phyloP scores from a whole-genome alignment of 495 filamentous ascomycete genomes.

The Penicillium canariense region DNA sequence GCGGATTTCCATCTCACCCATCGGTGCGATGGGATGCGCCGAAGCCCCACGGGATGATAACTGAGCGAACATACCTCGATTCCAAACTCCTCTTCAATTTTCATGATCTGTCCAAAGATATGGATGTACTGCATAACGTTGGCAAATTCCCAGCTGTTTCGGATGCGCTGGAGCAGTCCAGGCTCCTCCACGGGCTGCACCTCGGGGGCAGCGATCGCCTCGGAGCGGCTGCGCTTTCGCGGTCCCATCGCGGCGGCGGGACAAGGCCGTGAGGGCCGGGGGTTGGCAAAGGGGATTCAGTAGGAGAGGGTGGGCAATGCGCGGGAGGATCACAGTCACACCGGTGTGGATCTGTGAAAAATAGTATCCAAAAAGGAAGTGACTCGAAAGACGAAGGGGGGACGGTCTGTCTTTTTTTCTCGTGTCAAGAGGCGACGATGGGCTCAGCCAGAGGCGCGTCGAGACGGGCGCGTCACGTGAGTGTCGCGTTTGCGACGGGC shows the following conservation, averaged over 20 bases:
- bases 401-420: conserved; percentile 16
- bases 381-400: background rate
- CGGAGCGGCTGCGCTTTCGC: conserved; percentile 71
- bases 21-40: conserved; percentile 11
- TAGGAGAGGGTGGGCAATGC: background rate
- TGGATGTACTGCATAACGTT: conserved; percentile 91
- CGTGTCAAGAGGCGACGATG: conserved; percentile 33
- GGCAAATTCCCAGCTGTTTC: conserved; percentile 94
- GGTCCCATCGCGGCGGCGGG: conserved; percentile 47
- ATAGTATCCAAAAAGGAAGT: background rate
- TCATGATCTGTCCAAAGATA: conserved; percentile 83
- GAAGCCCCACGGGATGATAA: background rate
- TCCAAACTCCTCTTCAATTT: conserved; percentile 80
- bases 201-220: conserved; percentile 54
- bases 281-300: conserved; percentile 13
- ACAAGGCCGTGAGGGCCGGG: conserved; percentile 30
- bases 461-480: conserved; percentile 38
- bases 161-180: conserved; percentile 62
- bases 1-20: background rate
- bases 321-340: conserved; percentile 3
- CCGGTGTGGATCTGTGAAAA: conserved; percentile 1
- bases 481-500: conserved; percentile 16
- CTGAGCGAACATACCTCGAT: conserved; percentile 65
- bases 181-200: conserved; percentile 47
- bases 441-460: conserved; percentile 41